Conservation (phyloP, 805 yeast species). For the Blastobotrys peoriensis region DNA sequence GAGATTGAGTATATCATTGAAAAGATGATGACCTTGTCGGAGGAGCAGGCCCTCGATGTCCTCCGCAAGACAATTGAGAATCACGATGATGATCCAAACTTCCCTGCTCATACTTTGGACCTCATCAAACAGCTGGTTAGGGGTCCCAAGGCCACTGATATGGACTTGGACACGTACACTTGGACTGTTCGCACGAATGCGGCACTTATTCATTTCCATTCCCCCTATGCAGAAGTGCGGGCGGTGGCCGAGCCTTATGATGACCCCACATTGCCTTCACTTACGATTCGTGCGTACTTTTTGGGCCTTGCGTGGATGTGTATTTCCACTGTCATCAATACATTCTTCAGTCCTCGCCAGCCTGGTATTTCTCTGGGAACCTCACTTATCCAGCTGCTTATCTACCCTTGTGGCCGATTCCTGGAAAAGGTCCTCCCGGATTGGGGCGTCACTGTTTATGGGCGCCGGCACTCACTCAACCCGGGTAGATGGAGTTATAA, state of each 20-base stretch:
- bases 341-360: slow-evolving; percentile 50
- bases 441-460: slow-evolving; percentile 36
- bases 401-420: slow-evolving; percentile 30
- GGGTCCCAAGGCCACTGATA: neutral
- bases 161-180: neutral
- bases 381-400: slow-evolving; percentile 39
- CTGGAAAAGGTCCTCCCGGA: slow-evolving; percentile 38
- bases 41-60: neutral
- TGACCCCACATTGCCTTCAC: slow-evolving; percentile 41
- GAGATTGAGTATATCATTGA: slow-evolving; percentile 6
- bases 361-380: slow-evolving; percentile 42
- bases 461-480: slow-evolving; percentile 38
- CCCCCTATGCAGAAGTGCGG: slow-evolving; percentile 55
- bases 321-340: slow-evolving; percentile 49
- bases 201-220: slow-evolving; percentile 33
- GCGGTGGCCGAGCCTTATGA: slow-evolving; percentile 42
- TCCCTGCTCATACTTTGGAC: slow-evolving; percentile 35
- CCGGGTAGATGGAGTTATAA: slow-evolving; percentile 59
- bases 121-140: neutral
- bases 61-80: neutral
- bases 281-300: slow-evolving; percentile 48
- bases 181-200: slow-evolving; percentile 30
- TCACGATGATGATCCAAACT: slow-evolving; percentile 45
- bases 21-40: neutral
- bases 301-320: slow-evolving; percentile 47